Conservation (phyloP, 768 basidiomycete species). For the Brasilioporus rufonigricans region DNA sequence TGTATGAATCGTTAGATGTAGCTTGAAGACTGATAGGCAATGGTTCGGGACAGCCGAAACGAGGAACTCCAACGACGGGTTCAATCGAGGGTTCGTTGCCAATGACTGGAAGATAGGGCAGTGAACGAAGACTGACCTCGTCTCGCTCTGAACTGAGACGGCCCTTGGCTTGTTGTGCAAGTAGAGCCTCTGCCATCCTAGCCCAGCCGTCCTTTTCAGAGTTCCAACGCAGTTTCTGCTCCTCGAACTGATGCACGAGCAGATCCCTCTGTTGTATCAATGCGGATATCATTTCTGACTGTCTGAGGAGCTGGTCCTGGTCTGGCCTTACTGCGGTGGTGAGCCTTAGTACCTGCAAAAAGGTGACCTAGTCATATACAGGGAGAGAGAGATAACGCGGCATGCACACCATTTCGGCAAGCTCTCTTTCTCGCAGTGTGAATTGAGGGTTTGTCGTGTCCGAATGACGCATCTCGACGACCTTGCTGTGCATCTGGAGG, state of each 20-base stretch:
- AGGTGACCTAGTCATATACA: constrained; percentile 1
- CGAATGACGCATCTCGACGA: constrained; percentile 42
- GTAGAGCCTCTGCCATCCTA: constrained; percentile 64
- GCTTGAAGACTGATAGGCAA: neutral
- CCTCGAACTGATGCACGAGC: constrained; percentile 48
- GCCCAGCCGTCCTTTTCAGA: constrained; percentile 65
- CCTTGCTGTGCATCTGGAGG: constrained; percentile 44
- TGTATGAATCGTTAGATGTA: constrained; percentile 29
- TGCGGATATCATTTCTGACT: constrained; percentile 60
- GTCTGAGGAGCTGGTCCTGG: constrained; percentile 49
- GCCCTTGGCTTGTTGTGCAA: constrained; percentile 45
- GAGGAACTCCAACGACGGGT: too few relatives aligned
- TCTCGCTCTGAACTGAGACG: constrained; percentile 36
- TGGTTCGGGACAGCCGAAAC: neutral
- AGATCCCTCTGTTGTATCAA: constrained; percentile 59
- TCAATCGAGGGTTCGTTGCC: neutral
- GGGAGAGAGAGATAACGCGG: constrained; percentile 6
- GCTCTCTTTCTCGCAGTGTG: constrained; percentile 46
- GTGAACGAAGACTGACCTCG: constrained; percentile 39
- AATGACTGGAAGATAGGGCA: neutral
- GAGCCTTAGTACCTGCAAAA: constrained; percentile 46
- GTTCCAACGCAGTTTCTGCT: constrained; percentile 60
- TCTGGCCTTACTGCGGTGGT: constrained; percentile 40
- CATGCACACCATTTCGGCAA: constrained; percentile 54
- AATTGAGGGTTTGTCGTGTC: constrained; percentile 24